Conservation (phyloP, 768 basidiomycete genomes). For the Rhodosporidiobolus sp. region DNA sequence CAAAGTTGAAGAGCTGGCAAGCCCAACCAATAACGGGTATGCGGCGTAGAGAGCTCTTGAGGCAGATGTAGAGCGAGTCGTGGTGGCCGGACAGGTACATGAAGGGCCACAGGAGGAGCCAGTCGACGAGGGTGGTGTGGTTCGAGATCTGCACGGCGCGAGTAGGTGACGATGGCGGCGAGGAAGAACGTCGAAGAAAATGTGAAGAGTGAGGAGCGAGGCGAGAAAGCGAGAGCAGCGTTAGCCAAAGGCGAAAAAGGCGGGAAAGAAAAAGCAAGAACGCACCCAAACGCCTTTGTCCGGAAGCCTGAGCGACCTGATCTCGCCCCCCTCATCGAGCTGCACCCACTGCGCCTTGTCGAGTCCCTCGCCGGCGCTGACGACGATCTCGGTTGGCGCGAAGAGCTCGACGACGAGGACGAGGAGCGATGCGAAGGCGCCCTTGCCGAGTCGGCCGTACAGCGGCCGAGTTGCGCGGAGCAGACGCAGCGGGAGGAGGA, state of each 20-base stretch:
- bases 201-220: not conserved
- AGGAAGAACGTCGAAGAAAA: not conserved
- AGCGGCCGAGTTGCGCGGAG: not conserved
- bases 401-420: slow-evolving; percentile 79
- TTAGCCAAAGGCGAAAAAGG: not conserved
- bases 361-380: slow-evolving; percentile 58
- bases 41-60: slow-evolving; percentile 83
- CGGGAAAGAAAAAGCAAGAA: slow-evolving; percentile 53
- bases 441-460: slow-evolving; percentile 5
- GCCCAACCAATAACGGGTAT: slow-evolving; percentile 90
- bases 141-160: slow-evolving; percentile 67
- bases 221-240: not conserved
- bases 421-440: slow-evolving; percentile 6
- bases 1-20: slow-evolving; percentile 84
- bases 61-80: slow-evolving; percentile 74
- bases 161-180: not conserved
- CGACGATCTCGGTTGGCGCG: slow-evolving; percentile 66
- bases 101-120: slow-evolving; percentile 69
- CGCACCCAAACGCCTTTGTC: slow-evolving; percentile 52
- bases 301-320: slow-evolving; percentile 66
- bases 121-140: slow-evolving; percentile 63
- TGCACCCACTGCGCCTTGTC: slow-evolving; percentile 58
- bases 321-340: slow-evolving; percentile 59
- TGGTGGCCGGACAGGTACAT: slow-evolving; percentile 69
- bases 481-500: not conserved